Evolutionary conservation across 1,284 basidiomycete species (phyloP).

Genomic region (Kalmanozyma brasiliensis): DNA sequence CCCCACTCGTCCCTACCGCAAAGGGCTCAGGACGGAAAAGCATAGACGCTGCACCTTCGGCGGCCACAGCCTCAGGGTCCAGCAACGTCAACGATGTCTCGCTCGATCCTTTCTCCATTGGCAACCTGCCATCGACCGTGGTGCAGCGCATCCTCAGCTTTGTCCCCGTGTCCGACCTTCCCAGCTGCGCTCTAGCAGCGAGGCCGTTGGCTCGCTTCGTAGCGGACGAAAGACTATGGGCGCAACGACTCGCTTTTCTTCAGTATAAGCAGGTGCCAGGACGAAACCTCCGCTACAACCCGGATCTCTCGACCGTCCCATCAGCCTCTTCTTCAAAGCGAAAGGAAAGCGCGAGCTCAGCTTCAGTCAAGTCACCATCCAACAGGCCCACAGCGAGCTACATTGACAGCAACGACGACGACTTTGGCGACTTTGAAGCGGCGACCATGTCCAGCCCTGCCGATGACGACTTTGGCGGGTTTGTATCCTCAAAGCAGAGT

Average conservation of each 20-base stretch:
- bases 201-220: slow-evolving; percentile 51
- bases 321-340: neutral
- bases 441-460: slow-evolving; percentile 29
- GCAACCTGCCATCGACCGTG: slow-evolving; percentile 36
- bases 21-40: slow-evolving; percentile 20
- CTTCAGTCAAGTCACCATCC: neutral
- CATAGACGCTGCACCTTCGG: slow-evolving; percentile 1
- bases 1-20: slow-evolving; percentile 42
- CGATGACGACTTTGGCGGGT: slow-evolving; percentile 73
- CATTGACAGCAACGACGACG: slow-evolving; percentile 73
- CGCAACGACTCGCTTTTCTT: slow-evolving; percentile 26
- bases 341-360: slow-evolving; percentile 14
- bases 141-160: slow-evolving; percentile 45
- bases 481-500: slow-evolving; percentile 64
- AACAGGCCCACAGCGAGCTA: neutral
- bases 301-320: slow-evolving; percentile 37
- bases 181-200: slow-evolving; percentile 38
- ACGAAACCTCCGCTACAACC: slow-evolving; percentile 27
- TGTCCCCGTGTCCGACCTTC: slow-evolving; percentile 41
- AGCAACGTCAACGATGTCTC: slow-evolving; percentile 25
- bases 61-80: slow-evolving; percentile 4
- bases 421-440: slow-evolving; percentile 74
- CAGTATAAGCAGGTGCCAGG: slow-evolving; percentile 50
- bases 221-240: slow-evolving; percentile 56
- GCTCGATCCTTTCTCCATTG: slow-evolving; percentile 46